Base-by-base conservation (phyloP, 768 basidiomycete species). In the Dioszegia hungarica region DNA sequence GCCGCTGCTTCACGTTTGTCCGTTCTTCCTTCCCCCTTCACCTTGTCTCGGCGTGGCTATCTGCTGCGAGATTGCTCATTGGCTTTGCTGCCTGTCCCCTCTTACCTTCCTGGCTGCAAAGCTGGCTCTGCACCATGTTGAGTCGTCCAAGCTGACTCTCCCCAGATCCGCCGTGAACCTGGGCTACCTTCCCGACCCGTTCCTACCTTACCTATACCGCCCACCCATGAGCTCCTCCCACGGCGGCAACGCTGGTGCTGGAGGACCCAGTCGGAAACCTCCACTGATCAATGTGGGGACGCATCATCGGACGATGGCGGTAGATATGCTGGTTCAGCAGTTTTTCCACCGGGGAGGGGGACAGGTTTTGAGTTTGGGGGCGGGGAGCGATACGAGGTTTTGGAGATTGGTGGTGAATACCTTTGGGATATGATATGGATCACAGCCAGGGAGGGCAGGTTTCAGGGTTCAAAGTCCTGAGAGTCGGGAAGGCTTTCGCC, bases 231-330 rank as follows among this genome's bases (percentile, higher is more conserved):
- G 27, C 12, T 29, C 43, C 22, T 5, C 5, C 36, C 47, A 31
- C 8, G 10, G 5, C 40, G 11, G 19, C 41, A 20, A 25, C 10
- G 51, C 17, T 4, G n/a, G n/a, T n/a, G n/a, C n/a, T n/a, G 54
- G 56, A n/a, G 33, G 54, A 24, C 36, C 52, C 2, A 49, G 37
- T 19, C 55, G 71, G 12, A 67, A 74, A 61, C 86, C 92, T 1
- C 94, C 93, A 0, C 77, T 98, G 66, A 98, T 98, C 80, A 98
- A 98, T 74, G 80, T 94, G 39, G 95, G 95, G 17, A 99, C 95
- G 1, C 89, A 87, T 65, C 84, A 94, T 56, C 83, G 94, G 56
- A 85, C 88, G 0, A 79, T 82, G 53, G 89, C 84, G 5, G 83
- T 98, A 34, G 95, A 95, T 66, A 75, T 77, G 36, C 82, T 94